A percentile compares a stretch with the other conserved stretches of the same genome.
These are phyloP conservation scores for Pseudogymnoascus sp. DNA, from an alignment of 2,329 filamentous ascomycete species.

Conservation along the genomic window DNA sequence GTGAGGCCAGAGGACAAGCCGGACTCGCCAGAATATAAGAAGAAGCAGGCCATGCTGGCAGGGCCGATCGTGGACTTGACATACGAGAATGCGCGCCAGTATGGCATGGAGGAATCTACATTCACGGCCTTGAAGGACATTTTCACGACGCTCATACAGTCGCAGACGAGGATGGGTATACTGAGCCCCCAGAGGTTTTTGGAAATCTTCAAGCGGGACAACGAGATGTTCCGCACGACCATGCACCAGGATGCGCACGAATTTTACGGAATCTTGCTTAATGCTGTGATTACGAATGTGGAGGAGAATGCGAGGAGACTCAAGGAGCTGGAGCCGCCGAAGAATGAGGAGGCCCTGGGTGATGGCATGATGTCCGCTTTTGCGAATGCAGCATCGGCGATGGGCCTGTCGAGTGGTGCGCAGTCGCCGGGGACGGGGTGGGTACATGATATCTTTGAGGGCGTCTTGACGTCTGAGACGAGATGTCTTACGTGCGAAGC, in stretches of 20 bases:
- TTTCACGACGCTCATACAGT: slow-evolving; percentile 80
- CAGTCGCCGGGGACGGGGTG: slow-evolving; percentile 64
- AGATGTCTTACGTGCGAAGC: slow-evolving; percentile 95
- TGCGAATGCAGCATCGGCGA: slow-evolving; percentile 31
- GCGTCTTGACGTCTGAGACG: slow-evolving; percentile 88
- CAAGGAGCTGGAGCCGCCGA: slow-evolving; percentile 39
- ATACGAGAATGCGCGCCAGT: slow-evolving; percentile 68
- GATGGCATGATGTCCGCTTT: slow-evolving; percentile 39
- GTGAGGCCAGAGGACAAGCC: slow-evolving; percentile 78
- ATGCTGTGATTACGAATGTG: slow-evolving; percentile 89
- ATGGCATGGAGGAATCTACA: slow-evolving; percentile 89
- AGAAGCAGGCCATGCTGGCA: slow-evolving; percentile 84
- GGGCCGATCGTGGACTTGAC: slow-evolving; percentile 81
- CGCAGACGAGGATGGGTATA: slow-evolving; percentile 74
- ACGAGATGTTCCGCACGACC: slow-evolving; percentile 93
- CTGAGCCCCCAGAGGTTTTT: slow-evolving; percentile 88
- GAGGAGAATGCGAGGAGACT: slow-evolving; percentile 72
- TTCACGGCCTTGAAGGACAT: slow-evolving; percentile 96
- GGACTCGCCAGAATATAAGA: slow-evolving; percentile 94
- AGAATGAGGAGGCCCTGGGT: slow-evolving; percentile 35
- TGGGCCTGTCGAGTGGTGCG: slow-evolving; percentile 29
- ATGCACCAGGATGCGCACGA: slow-evolving; percentile 99
- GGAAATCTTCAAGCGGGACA: slow-evolving; percentile 86
- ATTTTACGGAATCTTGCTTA: slow-evolving; percentile 89
- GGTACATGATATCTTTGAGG: slow-evolving; percentile 97